Conservation (phyloP, 352 stramenopile genomes). For the Globisporangium camurandrum region DNA sequence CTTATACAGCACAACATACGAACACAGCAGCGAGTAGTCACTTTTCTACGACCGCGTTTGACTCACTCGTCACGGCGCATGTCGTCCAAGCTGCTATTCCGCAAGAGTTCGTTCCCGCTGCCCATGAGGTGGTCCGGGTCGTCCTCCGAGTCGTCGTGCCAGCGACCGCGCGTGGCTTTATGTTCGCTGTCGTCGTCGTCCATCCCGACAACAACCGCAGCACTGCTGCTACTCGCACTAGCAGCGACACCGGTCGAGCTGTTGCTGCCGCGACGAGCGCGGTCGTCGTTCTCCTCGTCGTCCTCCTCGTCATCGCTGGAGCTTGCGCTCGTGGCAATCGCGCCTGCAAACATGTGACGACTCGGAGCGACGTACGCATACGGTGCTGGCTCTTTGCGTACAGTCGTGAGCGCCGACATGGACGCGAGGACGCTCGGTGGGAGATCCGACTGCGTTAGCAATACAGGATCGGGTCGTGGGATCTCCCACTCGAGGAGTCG, state of each 20-base stretch:
- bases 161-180: constrained; percentile 11
- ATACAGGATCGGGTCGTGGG: constrained; percentile 53
- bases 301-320: constrained; percentile 49
- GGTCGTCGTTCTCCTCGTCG: constrained; percentile 37
- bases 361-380: constrained; percentile 66
- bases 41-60: too few species aligned
- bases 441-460: constrained; percentile 60
- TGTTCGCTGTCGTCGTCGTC: constrained; percentile 26
- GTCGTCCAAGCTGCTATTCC: constrained; percentile 53
- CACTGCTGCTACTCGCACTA: not conserved
- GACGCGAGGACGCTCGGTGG: constrained; percentile 15
- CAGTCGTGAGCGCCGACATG: constrained; percentile 13
- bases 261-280: constrained; percentile 22
- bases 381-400: constrained; percentile 22
- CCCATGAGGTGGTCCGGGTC: constrained; percentile 71
- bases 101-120: constrained; percentile 64
- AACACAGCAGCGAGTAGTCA: constrained; percentile 6
- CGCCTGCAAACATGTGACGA: constrained; percentile 69
- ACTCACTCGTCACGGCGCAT: constrained; percentile 14
- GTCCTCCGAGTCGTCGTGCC: constrained; percentile 32
- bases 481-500: constrained; percentile 72
- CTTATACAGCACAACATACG: too few species aligned
- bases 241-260: constrained; percentile 5
- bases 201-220: constrained; percentile 16
- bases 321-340: constrained; percentile 52